Evolutionary conservation across 176 grass and related monocot genomes (phyloP).

Genomic region (Avena insularis): DNA sequence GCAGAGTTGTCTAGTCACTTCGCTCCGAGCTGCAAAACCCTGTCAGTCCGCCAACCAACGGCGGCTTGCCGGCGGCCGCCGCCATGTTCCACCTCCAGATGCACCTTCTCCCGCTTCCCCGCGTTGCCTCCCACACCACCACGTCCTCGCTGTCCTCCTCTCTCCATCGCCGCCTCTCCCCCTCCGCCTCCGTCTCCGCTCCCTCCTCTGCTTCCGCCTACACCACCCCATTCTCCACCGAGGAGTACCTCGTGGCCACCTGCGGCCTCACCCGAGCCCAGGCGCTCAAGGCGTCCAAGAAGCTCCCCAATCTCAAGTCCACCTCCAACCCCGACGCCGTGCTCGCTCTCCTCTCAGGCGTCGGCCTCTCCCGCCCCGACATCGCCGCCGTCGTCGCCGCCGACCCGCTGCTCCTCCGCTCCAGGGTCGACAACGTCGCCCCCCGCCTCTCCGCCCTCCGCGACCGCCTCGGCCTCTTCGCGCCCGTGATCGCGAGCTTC

Average conservation of each 20-base stretch:
- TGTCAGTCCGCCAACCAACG: slow-evolving; percentile 18
- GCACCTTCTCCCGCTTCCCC: not conserved
- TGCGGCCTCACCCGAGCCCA: slow-evolving; percentile 26
- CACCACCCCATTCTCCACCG: slow-evolving; percentile 9
- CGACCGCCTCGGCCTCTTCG: slow-evolving; percentile 39
- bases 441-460: slow-evolving; percentile 29
- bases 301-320: slow-evolving; percentile 24
- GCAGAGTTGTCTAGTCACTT: not conserved
- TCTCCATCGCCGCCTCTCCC: slow-evolving; percentile 13
- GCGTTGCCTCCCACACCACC: not conserved
- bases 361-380: slow-evolving; percentile 22
- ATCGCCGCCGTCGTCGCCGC: slow-evolving; percentile 29
- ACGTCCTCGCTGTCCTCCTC: not conserved
- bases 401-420: slow-evolving; percentile 32
- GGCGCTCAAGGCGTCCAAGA: slow-evolving; percentile 34
- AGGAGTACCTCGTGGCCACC: slow-evolving; percentile 15
- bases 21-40: not conserved
- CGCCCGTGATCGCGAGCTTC: slow-evolving; percentile 36
- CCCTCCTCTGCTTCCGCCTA: not conserved
- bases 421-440: slow-evolving; percentile 3
- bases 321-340: slow-evolving; percentile 30
- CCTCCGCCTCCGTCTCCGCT: not conserved
- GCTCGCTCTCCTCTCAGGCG: slow-evolving; percentile 27
- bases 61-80: not conserved
- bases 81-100: slow-evolving; percentile 24